phyloP scores from a whole-genome alignment of 192 early-diverging fungal genomes.

The Paraglomus occultum region DNA sequence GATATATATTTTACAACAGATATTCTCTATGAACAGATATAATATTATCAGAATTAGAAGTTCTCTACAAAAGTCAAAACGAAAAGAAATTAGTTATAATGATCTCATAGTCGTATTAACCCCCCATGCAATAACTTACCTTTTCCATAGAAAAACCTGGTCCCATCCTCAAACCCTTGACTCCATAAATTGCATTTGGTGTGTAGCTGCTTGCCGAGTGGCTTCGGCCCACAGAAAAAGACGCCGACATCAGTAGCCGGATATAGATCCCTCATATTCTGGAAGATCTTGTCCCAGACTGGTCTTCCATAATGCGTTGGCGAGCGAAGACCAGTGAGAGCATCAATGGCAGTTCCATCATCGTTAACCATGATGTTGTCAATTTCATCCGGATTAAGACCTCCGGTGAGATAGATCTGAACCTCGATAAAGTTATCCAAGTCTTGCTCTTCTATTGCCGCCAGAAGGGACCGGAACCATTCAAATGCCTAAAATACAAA shows the following conservation, averaged over 20 bases:
- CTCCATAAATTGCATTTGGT: conserved; percentile 62
- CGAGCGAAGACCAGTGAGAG: conserved; percentile 72
- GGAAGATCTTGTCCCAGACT: conserved; percentile 74
- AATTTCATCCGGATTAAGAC: conserved; percentile 63
- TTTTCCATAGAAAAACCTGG: conserved; percentile 76
- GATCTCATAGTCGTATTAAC: no score
- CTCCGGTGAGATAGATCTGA: conserved; percentile 73
- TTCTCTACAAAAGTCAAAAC: no score
- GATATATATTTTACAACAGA: no score
- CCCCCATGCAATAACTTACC: conserved; percentile 41
- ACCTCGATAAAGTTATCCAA: conserved; percentile 73
- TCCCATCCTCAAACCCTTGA: conserved; percentile 58
- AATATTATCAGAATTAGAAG: no score
- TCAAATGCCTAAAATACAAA: conserved; percentile 60
- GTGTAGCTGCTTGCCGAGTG: conserved; percentile 62
- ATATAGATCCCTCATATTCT: conserved; percentile 57
- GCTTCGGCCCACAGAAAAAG: conserved; percentile 84
- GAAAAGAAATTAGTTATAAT: no score
- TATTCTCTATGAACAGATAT: no score
- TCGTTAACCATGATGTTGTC: conserved; percentile 64
- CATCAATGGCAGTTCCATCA: conserved; percentile 38
- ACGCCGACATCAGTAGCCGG: conserved; percentile 80
- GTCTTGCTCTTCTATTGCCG: conserved; percentile 79
- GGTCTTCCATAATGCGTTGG: conserved; percentile 81
- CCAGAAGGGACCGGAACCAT: conserved; percentile 84